Conservation (phyloP, 441 rosid genomes). For the Hura crepitans region DNA sequence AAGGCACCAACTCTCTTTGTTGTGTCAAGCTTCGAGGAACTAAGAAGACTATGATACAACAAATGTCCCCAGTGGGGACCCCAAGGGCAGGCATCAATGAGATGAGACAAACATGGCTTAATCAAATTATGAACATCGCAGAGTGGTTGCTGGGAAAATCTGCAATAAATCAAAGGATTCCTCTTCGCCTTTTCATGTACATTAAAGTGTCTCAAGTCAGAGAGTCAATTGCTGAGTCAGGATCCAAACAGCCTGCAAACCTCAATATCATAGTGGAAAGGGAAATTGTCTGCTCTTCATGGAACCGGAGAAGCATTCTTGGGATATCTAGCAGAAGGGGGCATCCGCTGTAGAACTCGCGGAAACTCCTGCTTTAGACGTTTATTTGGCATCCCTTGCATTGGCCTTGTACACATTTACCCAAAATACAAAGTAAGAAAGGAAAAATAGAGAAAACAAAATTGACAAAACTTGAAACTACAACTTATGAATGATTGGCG, state of each 20-base stretch:
- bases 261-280: conserved; percentile 14
- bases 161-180: conserved; percentile 8
- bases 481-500: background rate
- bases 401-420: conserved; percentile 39
- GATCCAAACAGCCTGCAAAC: conserved; percentile 14
- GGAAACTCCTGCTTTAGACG: conserved; percentile 73
- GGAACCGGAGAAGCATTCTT: conserved; percentile 59
- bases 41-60: conserved; percentile 15
- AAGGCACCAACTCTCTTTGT: conserved; percentile 4
- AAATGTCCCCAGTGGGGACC: background rate
- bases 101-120: conserved; percentile 7
- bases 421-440: conserved; percentile 22
- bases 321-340: conserved; percentile 73
- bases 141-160: conserved; percentile 23
- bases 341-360: conserved; percentile 58
- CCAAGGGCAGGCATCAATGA: background rate
- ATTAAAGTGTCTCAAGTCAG: background rate
- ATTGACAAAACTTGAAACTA: background rate
- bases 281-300: conserved; percentile 22
- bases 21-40: conserved; percentile 9
- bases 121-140: conserved; percentile 16
- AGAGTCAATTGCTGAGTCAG: conserved; percentile 16
- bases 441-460: background rate
- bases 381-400: conserved; percentile 65
- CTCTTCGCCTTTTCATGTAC: conserved; percentile 9